Base-by-base conservation (phyloP, 495 filamentous ascomycete species). In the Acidomyces sp. region DNA sequence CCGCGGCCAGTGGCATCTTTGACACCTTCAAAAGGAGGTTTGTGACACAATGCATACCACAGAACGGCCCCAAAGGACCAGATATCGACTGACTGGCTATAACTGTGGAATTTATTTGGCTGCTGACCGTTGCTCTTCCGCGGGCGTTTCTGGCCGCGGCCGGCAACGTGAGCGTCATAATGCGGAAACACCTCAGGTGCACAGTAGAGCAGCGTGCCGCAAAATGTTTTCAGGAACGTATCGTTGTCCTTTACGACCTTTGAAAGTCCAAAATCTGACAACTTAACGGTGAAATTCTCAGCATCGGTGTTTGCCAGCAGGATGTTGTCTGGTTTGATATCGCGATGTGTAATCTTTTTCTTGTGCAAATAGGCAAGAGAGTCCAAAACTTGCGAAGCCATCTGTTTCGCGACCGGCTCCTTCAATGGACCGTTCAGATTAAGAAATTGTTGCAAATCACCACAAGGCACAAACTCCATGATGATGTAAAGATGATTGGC, bases 281-380 rank as follows among this genome's bases (percentile, higher is more conserved):
- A 66, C 62, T 96, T 96, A 51, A 95, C 81, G 1, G 70, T 61
- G 23, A 90, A 68, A 29, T 34, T 17, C 4, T 16, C 7, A 0
- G 88, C 88, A 12, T 81, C 68, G 1, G 71, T 52, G 1, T 71
- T 78, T 6, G 71, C 62, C 45, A 96, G 80, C 19, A 97, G 65
- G 43, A 97, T 94, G 54, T 97, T 97, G 61, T 96, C 92, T 0
- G 90, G 90, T 57, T 97, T 97, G 52, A 97, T 83, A 60, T 97
- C 90, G 3, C 90, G 80, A 62, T 97, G 90, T 0, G 88, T 94
- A 49, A 97, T 94, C 34, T 75, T 80, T 49, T 75, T 77, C 24
- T 69, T 61, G 53, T 97, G 90, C 9, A 96, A 66, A 56, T 97
- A 93, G n/a, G 73, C 74, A 11, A 97, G 64, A 6, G 85, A 87